Conservation (phyloP, 306 rosid genomes). For the Senna siamea region DNA sequence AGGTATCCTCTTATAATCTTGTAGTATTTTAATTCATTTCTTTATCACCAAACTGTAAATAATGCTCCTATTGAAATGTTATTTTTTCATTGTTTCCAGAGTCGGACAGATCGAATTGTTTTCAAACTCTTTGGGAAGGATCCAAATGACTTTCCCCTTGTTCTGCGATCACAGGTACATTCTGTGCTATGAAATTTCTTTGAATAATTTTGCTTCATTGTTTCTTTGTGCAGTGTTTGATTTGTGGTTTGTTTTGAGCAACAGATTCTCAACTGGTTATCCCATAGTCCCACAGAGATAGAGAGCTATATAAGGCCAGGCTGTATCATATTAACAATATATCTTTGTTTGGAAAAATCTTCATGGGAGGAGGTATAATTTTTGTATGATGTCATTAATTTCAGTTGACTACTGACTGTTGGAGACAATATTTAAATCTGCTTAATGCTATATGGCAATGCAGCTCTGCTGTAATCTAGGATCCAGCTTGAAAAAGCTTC, state of each 20-base stretch:
- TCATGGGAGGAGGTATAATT: conserved; percentile 80
- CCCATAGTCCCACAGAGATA: conserved; percentile 76
- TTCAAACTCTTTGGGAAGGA: conserved; percentile 94
- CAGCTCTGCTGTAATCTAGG: conserved; percentile 78
- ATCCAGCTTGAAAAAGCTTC: conserved; percentile 67
- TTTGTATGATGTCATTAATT: conserved; percentile 25
- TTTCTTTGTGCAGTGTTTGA: conserved; percentile 31
- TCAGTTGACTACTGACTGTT: conserved; percentile 11
- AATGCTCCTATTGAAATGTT: conserved; percentile 7
- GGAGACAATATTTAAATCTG: conserved; percentile 1
- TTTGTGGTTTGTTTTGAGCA: conserved; percentile 33
- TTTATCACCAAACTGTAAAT: conserved; percentile 8
- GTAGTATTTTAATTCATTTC: conserved; percentile 27
- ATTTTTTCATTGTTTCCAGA: conserved; percentile 54
- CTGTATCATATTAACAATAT: conserved; percentile 74
- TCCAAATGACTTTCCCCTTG: conserved; percentile 77
- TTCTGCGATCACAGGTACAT: conserved; percentile 75
- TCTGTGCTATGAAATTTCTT: conserved; percentile 35
- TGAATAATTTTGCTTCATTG: conserved; percentile 16
- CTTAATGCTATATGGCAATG: conserved; percentile 29
- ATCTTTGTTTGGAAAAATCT: conserved; percentile 62
- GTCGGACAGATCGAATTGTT: conserved; percentile 88
- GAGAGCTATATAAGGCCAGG: conserved; percentile 93
- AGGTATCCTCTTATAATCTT: conserved; percentile 46
- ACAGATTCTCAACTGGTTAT: conserved; percentile 77